Percentiles rank a stretch among this genome's conserved stretches.
phyloP scores from a whole-genome alignment of 345 rosid genomes.

The Boechera divaricarpa region DNA sequence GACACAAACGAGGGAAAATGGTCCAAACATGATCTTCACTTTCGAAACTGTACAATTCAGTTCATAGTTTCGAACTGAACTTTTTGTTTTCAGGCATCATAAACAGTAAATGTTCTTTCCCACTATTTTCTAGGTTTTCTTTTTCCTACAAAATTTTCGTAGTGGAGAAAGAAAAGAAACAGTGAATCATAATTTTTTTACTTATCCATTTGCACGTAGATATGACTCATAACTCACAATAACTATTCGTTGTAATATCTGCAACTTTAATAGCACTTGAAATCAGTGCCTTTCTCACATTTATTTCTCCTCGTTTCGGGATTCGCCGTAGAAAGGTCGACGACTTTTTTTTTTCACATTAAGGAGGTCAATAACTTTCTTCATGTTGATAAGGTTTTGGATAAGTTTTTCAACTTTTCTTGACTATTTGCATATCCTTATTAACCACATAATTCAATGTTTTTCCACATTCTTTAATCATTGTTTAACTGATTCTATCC shows the following conservation, averaged over 20 bases:
- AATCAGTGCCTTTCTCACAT: conserved; percentile 35
- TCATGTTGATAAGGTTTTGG: conserved; percentile 35
- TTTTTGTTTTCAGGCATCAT: conserved; percentile 15
- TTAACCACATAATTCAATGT: conserved; percentile 24
- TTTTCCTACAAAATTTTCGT: not conserved
- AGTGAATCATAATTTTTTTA: conserved; percentile 18
- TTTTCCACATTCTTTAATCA: conserved; percentile 28
- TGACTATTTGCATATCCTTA: conserved; percentile 20
- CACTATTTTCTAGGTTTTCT: too few relatives aligned
- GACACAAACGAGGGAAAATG: conserved; percentile 19
- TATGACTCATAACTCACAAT: conserved; percentile 32
- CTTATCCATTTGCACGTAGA: conserved; percentile 30
- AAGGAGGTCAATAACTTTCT: conserved; percentile 33
- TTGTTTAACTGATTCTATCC: not conserved
- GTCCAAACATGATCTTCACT: conserved; percentile 21
- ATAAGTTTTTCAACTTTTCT: conserved; percentile 35
- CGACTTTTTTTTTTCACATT: conserved; percentile 4
- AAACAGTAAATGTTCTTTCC: not conserved
- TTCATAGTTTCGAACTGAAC: conserved; percentile 5
- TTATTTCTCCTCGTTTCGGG: conserved; percentile 23
- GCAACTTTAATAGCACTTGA: conserved; percentile 23
- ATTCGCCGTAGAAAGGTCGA: conserved; percentile 23
- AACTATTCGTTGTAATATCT: conserved; percentile 32
- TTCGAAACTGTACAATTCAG: conserved; percentile 9
- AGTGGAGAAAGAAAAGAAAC: not conserved